Evolutionary conservation across 1,284 basidiomycete genomes (phyloP), one percentile per base, ranked within the genome.

Genomic region (Anthracocystis panici-leucophaei): DNA sequence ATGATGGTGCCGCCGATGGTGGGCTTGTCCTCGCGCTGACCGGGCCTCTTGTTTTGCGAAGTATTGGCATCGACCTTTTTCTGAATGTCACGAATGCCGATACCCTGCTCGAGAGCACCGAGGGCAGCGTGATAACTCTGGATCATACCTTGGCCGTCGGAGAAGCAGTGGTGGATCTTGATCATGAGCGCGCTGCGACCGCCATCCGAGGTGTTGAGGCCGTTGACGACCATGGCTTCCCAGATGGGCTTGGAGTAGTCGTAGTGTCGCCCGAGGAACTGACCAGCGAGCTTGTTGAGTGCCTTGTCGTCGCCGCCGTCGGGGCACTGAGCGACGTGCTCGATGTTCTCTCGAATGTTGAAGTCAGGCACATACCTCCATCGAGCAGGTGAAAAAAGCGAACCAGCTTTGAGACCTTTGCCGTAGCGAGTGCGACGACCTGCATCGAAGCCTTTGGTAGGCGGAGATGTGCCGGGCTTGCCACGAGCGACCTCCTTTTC

Each of bases 131-230:
- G 82, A 57, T 84, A 84, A 53, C 77, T 79, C 69, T 82, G 82
- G 44, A 84, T 84, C 82, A 84, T 83, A 18, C 83, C 83, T 48
- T 85, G 83, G 2, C 83, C 83, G 25, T 85, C 83, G 6, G 82
- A 83, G 48, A 85, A 78, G 55, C 76, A 73, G 66, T 85, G 83
- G 62, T 85, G 83, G 41, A 85, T 82, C 69, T 85, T 85, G 82
- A 85, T 83, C 81, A 85, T 82, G 29, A 85, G 67, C 6, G 81
- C 82, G 40, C 77, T 79, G 45, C 72, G 72, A 21, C 77, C 81
- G 23, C 83, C 83, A 27, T 84, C 76, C 18, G 60, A 46, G 12
- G 81, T 84, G 63, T 81, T 60, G 57, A 85, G 69, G 23, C 82
- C 82, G 12, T 78, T 82, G 46, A 85, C 82, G n/a, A 82, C 70